Conservation (phyloP, 148 eudicot species). For the Nepenthes gracilis region DNA sequence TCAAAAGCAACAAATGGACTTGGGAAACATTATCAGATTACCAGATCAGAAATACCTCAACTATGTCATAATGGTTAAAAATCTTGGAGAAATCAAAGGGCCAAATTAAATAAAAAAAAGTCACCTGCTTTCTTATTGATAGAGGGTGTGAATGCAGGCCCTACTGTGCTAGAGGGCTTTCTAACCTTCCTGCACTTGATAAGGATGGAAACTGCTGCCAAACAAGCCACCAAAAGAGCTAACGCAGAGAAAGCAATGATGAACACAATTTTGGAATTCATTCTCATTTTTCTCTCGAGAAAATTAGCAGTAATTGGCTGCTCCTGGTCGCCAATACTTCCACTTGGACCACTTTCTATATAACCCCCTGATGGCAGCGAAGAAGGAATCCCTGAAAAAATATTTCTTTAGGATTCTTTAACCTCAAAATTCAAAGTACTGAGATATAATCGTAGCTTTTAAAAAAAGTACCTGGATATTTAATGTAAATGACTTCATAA, state of each 20-base stretch:
- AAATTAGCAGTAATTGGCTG: constrained; percentile 68
- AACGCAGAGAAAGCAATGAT: constrained; percentile 61
- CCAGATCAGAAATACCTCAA: no score
- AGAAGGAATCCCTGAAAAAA: constrained; percentile 63
- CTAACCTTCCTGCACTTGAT: constrained; percentile 59
- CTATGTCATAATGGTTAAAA: no score
- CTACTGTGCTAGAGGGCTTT: constrained; percentile 59
- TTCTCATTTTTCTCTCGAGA: constrained; percentile 38
- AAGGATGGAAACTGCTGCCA: constrained; percentile 42
- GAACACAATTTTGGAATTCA: constrained; percentile 43
- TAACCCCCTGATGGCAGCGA: constrained; percentile 29
- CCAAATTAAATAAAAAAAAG: no score
- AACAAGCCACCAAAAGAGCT: constrained; percentile 54
- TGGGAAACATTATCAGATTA: no score
- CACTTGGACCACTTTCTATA: constrained; percentile 42
- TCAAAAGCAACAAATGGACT: no score
- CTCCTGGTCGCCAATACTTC: constrained; percentile 44
- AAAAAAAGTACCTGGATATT: constrained; percentile 51
- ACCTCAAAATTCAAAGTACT: not conserved
- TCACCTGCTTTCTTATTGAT: constrained; percentile 65
- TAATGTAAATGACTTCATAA: constrained; percentile 66
- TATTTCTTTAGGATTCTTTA: constrained; percentile 10
- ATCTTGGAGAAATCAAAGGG: no score
- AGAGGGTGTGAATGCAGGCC: constrained; percentile 59
- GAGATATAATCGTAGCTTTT: not conserved